Evolutionary conservation across 441 rosid genomes (phyloP), one percentile per base, ranked within the genome.

Genomic region (Melastoma candidum): DNA sequence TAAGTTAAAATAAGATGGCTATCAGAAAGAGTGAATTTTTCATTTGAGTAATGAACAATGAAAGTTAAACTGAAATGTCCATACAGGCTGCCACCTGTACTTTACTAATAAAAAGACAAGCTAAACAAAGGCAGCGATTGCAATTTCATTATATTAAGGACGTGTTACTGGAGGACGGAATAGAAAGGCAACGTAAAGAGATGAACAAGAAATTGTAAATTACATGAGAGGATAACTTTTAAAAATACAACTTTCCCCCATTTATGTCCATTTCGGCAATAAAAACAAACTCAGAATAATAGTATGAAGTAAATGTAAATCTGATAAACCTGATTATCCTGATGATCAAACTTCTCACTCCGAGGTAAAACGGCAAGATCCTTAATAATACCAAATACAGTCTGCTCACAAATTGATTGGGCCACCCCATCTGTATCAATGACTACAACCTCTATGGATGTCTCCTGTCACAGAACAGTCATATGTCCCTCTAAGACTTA

Each of bases 401-500:
- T 66, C 71, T 94, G 97, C 70, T 89, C 99, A 49, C 93, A 81
- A 22, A 89, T 72, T 44, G 99, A 77, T 67, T 81, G 80, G 10
- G 69, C 74, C 67, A 77, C 66, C 57, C 99, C 99, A 53, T 89
- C 99, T 60, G 77, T 85, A 22, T 79, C 83, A 47, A 89, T 69
- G 44, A 73, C 67, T 63, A 78, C 95, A 75, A 94, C 70, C 66
- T 94, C 99, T 63, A 94, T 75, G 44, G 96, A 94, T n/a, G 92
- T 85, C 74, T 89, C 99, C 97, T 89, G 54, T 52, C 77, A 74
- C 60, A 49, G 27, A 41, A 66, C 64, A 39, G 48, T 46, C 17
- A 52, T 50, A 44, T 12, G 17, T 69, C 68, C 54, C 58, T 56
- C 22, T 64, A 52, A 57, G 68, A 58, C 26, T 50, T 46, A 24